Base-by-base conservation (phyloP, 2,329 filamentous ascomycete genomes). In the Nigrospora osmanthi region DNA sequence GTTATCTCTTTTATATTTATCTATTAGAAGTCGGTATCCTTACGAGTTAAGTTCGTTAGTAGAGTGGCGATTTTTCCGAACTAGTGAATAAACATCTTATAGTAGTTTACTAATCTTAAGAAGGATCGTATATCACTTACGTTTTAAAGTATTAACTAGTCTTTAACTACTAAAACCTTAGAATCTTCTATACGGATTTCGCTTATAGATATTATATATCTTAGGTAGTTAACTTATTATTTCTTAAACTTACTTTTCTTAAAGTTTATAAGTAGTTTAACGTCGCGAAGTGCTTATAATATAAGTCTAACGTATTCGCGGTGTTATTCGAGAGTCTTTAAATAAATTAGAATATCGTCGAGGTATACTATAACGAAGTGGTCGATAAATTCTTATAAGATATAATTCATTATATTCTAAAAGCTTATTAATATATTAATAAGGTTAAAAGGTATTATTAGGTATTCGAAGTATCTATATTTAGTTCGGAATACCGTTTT, bases 81-180 rank as follows among this genome's bases (percentile, higher is more conserved):
- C 23, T 28, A 28, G 23, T 28, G 7, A 28, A 28, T 28, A 10
- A 28, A 64, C 10, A 48, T 33, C 6, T 56, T 46, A 46, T 65
- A 64, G 46, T 59, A 65, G 38, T 65, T 64, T 4, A 44, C 49
- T 36, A 65, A 62, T 10, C 59, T 54, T n/a, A 65, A 15, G 46
- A 65, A 64, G 2, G 38, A 43, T 47, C 54, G 49, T 3, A 57
- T 52, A 16, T 49, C 51, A 28, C 50, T 51, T 3, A 56, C 42
- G 6, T 14, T 53, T 6, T 6, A 47, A 6, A 51, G 58, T n/a
- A 10, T 34, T 38, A 41, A 7, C 59, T 50, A 65, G 5, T 58
- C 35, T 11, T 11, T 16, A n/a, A 65, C 49, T 32, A 46, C 46
- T 35, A 46, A 43, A 11, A 60, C 52, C 39, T 61, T 61, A 3